Base-by-base conservation (phyloP, 352 stramenopile species). In the Pythium coloratum region DNA sequence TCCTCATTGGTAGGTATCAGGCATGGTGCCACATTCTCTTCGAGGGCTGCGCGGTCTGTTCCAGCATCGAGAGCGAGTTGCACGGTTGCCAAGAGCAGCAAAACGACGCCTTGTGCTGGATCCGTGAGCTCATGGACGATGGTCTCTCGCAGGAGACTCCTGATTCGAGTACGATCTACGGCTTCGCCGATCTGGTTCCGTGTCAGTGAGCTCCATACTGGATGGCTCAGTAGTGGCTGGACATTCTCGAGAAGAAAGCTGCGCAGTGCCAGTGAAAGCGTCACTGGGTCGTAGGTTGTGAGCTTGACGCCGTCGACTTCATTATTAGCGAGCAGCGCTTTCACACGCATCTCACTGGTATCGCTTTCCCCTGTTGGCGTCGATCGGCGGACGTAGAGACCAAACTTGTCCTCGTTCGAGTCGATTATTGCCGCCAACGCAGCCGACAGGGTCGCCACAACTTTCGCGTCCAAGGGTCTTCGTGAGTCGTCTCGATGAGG, bases 381-480 rank as follows among this genome's bases (percentile, higher is more conserved):
- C 30, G 20, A 46, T 9, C 3, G 28, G 1, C 13, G 24, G 2
- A 53, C 36, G 32, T 58, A 67, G 16, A 67, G 20, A 20, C 55
- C 59, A 3, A 36, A 18, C 34, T 72, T 67, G 13, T 8, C 10
- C 34, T 64, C 10, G 0, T 26, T 33, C 16, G 66, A 72, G 26
- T 67, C 46, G 36, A 72, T 34, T 16, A 72, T 67, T 13, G 46
- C 58, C 16, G 40, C 63, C 20, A 71, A 40, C 5, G 63, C 38
- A 3, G 30, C 36, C 0, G 59, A 53, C 4, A 72, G 24, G 18
- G 20, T 26, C 18, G 6, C 16, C 2, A 34, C 42, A 16, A 49
- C 2, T 6, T 26, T n/a, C 34, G 26, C 10, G 28, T 56, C 14
- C 10, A 71, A 20, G 7, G 51, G 40, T 18, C 28, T 60, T 0